Evolutionary conservation across 352 stramenopile genomes (phyloP).

Genomic region (Globisporangium megalacanthum): DNA sequence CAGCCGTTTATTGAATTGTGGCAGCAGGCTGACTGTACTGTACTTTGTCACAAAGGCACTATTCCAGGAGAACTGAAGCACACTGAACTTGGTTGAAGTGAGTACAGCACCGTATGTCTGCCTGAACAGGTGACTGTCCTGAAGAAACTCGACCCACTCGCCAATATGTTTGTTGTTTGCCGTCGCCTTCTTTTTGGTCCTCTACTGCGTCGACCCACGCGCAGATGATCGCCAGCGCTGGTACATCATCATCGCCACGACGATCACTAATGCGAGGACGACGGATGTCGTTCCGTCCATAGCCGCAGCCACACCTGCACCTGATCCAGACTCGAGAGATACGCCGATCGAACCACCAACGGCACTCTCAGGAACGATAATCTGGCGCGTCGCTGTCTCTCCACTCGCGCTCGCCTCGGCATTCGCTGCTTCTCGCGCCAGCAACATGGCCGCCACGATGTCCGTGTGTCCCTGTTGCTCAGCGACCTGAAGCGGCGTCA

Average conservation of each 20-base stretch:
- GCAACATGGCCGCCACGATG: not conserved
- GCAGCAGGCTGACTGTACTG: no score
- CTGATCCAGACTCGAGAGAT: not conserved
- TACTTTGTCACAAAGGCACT: no score
- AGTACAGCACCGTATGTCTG: no score
- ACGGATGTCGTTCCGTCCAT: not conserved
- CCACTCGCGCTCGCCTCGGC: not conserved
- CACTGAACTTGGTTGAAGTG: no score
- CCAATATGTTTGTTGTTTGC: no score
- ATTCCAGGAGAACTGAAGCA: no score
- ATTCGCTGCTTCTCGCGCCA: not conserved
- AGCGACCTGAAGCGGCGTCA: not conserved
- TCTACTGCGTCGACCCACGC: no score
- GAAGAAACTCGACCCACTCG: no score
- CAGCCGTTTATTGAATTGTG: constrained; percentile 16
- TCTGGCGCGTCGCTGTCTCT: not conserved
- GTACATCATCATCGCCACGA: not conserved
- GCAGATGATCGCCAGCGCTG: not conserved
- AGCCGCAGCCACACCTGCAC: not conserved
- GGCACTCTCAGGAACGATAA: not conserved
- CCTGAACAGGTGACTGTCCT: no score
- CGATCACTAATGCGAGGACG: not conserved
- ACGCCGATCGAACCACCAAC: not conserved
- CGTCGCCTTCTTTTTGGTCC: no score
- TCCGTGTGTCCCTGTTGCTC: not conserved